Evolutionary conservation across 371 early-diverging fungal genomes (phyloP).

Genomic region (Rhizopus sp.): DNA sequence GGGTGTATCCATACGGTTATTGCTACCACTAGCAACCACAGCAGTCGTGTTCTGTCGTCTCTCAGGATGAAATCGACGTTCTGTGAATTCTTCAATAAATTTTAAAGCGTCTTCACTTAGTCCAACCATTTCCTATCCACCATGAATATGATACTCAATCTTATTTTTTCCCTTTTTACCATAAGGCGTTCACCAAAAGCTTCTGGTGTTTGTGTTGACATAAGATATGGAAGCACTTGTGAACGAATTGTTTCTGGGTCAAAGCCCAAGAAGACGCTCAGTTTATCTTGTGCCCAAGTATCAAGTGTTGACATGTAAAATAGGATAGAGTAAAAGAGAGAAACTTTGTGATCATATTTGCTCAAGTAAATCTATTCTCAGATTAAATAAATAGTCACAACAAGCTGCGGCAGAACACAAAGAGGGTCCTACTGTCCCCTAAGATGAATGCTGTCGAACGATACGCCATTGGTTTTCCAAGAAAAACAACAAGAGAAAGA

Average conservation of each 20-base stretch:
- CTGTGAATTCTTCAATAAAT: slow-evolving; percentile 40
- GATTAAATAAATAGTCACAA: too few species aligned
- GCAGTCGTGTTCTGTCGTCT: slow-evolving; percentile 3
- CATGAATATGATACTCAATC: background rate
- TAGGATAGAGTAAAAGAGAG: too few species aligned
- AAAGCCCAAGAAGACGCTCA: slow-evolving; percentile 49
- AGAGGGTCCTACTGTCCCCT: too few species aligned
- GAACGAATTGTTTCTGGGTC: slow-evolving; percentile 43
- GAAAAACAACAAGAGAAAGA: too few species aligned
- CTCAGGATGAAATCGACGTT: slow-evolving; percentile 29
- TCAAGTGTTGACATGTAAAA: slow-evolving; percentile 15
- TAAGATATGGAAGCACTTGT: slow-evolving; percentile 45
- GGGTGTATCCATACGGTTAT: background rate
- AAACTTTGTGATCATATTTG: too few species aligned
- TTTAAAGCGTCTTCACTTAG: slow-evolving; percentile 25
- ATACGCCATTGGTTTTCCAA: too few species aligned
- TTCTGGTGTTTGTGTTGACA: slow-evolving; percentile 32
- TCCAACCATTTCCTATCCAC: slow-evolving; percentile 39
- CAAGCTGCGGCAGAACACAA: too few species aligned
- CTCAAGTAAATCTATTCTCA: too few species aligned
- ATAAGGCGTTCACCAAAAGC: slow-evolving; percentile 40
- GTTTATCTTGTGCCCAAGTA: slow-evolving; percentile 46
- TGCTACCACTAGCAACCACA: background rate
- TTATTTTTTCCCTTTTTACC: slow-evolving; percentile 23
- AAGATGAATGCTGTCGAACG: too few species aligned